phyloP scores from a whole-genome alignment of 495 filamentous ascomycete species.

The Oleoguttula mirabilis region DNA sequence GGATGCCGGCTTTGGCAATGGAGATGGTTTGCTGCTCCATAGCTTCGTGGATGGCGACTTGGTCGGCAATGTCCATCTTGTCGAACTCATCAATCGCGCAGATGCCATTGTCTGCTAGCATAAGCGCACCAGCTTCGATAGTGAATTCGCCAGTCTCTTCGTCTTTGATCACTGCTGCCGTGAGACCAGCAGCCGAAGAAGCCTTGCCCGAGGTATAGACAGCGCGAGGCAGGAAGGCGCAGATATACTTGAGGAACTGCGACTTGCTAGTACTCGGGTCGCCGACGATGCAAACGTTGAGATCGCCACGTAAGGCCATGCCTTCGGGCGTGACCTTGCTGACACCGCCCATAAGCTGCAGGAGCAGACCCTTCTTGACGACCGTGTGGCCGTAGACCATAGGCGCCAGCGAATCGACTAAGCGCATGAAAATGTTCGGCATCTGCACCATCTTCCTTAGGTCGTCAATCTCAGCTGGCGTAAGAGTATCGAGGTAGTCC shows the following conservation, averaged over 20 bases:
- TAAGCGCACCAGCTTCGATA: conserved; percentile 94
- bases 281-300: conserved; percentile 98
- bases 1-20: conserved; percentile 97
- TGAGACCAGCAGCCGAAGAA: conserved; percentile 93
- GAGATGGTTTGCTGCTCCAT: conserved; percentile 99
- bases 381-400: conserved; percentile 96
- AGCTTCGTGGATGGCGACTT: conserved; percentile 98
- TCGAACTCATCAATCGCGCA: conserved; percentile 99
- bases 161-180: conserved; percentile 93
- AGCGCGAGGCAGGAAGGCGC: conserved; percentile 84
- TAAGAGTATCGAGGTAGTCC: conserved; percentile 72
- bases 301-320: conserved; percentile 86
- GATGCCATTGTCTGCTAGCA: conserved; percentile 94
- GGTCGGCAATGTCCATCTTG: conserved; percentile 97
- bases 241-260: conserved; percentile 97
- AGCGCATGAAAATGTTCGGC: conserved; percentile 84
- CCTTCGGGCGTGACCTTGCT: conserved; percentile 82
- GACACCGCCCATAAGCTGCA: conserved; percentile 89
- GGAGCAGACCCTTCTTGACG: conserved; percentile 90
- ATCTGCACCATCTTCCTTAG: conserved; percentile 86
- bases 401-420: conserved; percentile 90
- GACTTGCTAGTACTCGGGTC: conserved; percentile 97
- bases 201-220: conserved; percentile 98
- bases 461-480: conserved; percentile 75
- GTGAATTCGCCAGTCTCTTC: conserved; percentile 98